Evolutionary conservation across 169 alveolate species (phyloP).

Genomic region (Plasmodium gonderi): DNA sequence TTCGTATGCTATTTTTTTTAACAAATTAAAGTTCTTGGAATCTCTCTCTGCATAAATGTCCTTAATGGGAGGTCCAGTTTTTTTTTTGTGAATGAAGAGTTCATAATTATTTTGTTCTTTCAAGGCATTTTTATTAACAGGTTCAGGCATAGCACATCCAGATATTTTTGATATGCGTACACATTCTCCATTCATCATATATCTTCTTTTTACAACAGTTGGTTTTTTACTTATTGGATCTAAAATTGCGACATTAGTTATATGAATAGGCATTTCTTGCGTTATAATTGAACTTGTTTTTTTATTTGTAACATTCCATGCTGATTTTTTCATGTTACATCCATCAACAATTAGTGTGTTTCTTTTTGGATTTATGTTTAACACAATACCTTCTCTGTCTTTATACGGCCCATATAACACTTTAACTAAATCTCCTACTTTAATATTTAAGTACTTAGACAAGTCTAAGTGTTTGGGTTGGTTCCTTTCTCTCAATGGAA

Average conservation of each 20-base stretch:
- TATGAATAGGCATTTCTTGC: conserved; percentile 92
- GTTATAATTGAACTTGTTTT: conserved; percentile 81
- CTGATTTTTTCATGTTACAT: conserved; percentile 89
- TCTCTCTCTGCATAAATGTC: conserved; percentile 84
- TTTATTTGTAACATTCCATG: conserved; percentile 85
- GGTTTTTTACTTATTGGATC: conserved; percentile 93
- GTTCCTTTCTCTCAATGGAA: conserved; percentile 82
- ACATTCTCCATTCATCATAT: conserved; percentile 90
- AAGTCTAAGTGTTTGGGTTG: conserved; percentile 85
- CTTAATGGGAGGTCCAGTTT: conserved; percentile 45
- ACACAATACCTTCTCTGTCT: conserved; percentile 88
- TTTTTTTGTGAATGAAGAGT: conserved; percentile 75
- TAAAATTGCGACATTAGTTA: conserved; percentile 90
- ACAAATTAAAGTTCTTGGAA: conserved; percentile 29
- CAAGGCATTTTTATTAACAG: conserved; percentile 75
- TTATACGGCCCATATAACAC: conserved; percentile 90
- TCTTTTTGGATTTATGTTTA: conserved; percentile 84
- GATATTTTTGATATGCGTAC: conserved; percentile 91
- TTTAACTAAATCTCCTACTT: conserved; percentile 90
- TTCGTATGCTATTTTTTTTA: conserved; percentile 70
- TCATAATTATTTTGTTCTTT: conserved; percentile 80
- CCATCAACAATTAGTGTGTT: conserved; percentile 90
- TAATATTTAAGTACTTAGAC: conserved; percentile 84
- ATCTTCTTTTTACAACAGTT: conserved; percentile 88
- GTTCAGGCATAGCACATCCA: conserved; percentile 86